Conservation (phyloP, 139 green algal species). For the Prasinococcaceae sp. region DNA sequence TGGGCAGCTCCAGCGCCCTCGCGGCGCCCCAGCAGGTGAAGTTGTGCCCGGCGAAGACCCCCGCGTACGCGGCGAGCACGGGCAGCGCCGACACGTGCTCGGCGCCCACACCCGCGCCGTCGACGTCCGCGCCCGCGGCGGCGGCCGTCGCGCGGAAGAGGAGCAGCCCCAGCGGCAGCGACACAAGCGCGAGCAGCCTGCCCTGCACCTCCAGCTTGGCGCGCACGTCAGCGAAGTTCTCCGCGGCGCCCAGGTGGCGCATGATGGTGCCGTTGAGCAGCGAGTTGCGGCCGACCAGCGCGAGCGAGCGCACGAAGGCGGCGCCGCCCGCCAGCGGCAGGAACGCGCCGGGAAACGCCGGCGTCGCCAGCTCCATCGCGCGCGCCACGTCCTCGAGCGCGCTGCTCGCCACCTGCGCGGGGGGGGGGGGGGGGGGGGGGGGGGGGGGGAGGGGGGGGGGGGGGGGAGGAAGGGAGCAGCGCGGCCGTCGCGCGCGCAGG, state of each 20-base stretch:
- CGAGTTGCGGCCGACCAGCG: conserved; percentile 6
- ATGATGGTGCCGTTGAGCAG: conserved; percentile 19
- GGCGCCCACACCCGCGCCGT: neutral
- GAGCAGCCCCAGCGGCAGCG: conserved; percentile 8
- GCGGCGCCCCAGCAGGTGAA: conserved; percentile 7
- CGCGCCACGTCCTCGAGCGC: conserved; percentile 14
- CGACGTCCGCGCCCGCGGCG: neutral
- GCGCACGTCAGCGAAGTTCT: conserved; percentile 15
- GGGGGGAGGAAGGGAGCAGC: too few species aligned
- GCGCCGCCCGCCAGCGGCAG: conserved; percentile 7
- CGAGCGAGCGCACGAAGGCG: conserved; percentile 3
- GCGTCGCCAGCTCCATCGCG: conserved; percentile 12
- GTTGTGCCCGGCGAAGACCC: conserved; percentile 5
- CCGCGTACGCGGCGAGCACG: conserved; percentile 2
- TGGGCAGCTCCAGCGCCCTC: conserved; percentile 1
- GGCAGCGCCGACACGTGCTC: neutral
- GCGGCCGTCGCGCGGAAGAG: conserved; percentile 5
- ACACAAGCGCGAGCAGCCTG: conserved; percentile 11
- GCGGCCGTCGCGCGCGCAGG: too few species aligned
- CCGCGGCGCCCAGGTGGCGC: conserved; percentile 4
- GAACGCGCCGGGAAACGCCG: conserved; percentile 3
- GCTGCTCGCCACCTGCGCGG: conserved; percentile 1
- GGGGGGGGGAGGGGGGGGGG: too few species aligned
- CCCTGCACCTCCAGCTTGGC: conserved; percentile 19
- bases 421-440: too few species aligned